Conservation (phyloP, 768 basidiomycete species). For the Sistotremastrum suecicum region DNA sequence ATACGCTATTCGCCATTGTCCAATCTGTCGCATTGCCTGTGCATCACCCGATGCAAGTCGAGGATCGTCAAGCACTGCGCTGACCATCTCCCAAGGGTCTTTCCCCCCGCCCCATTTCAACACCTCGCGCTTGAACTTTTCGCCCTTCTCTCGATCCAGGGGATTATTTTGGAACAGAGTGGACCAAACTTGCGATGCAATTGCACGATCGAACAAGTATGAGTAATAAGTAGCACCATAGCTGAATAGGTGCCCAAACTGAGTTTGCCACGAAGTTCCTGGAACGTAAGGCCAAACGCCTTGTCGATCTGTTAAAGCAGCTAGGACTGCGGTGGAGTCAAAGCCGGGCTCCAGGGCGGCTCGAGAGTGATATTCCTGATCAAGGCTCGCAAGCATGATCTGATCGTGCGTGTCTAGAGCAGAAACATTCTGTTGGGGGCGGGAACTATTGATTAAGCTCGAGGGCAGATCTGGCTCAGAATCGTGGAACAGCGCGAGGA, state of each 20-base stretch:
- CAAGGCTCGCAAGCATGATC: slow-evolving; percentile 77
- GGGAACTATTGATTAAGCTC: slow-evolving; percentile 12
- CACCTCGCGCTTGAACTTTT: slow-evolving; percentile 65
- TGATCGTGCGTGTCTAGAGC: slow-evolving; percentile 82
- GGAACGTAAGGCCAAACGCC: slow-evolving; percentile 74
- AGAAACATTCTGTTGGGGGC: slow-evolving; percentile 7
- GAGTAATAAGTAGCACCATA: slow-evolving; percentile 98
- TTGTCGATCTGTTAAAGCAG: slow-evolving; percentile 44
- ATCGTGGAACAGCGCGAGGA: slow-evolving; percentile 57
- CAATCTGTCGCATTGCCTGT: slow-evolving; percentile 81
- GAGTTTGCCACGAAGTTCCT: slow-evolving; percentile 87
- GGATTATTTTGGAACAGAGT: slow-evolving; percentile 59
- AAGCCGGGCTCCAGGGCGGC: slow-evolving; percentile 39
- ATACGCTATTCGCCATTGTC: slow-evolving; percentile 75
- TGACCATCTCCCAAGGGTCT: slow-evolving; percentile 92
- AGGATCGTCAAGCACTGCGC: slow-evolving; percentile 47
- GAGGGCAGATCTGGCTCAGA: slow-evolving; percentile 22
- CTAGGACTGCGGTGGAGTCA: slow-evolving; percentile 57
- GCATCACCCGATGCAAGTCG: slow-evolving; percentile 59
- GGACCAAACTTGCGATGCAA: slow-evolving; percentile 84
- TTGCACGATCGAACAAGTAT: slow-evolving; percentile 91
- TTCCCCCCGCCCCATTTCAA: slow-evolving; percentile 74
- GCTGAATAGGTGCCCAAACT: slow-evolving; percentile 90
- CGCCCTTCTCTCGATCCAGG: slow-evolving; percentile 58
- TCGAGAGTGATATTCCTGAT: slow-evolving; percentile 83